A percentile compares a stretch with the other conserved stretches of the same genome.
These are phyloP conservation scores for Xylaria sp. DNA, from an alignment of 2,329 filamentous ascomycete genomes.

Conservation along the genomic window DNA sequence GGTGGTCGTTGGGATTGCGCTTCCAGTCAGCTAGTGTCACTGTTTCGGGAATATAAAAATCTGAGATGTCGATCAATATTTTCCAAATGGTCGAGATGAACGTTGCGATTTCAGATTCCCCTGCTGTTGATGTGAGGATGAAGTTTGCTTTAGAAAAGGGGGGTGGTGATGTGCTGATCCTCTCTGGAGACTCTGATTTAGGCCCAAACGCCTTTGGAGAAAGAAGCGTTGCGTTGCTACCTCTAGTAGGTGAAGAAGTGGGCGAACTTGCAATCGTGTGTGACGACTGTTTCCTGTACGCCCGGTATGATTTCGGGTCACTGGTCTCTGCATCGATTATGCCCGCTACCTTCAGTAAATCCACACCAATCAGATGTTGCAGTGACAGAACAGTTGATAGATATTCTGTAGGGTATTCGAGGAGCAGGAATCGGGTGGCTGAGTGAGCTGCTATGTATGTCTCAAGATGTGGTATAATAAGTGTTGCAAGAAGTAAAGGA, in stretches of 20 bases:
- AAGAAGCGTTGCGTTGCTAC: conserved; percentile 32
- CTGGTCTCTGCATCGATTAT: conserved; percentile 60
- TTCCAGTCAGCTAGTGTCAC: conserved; percentile 15
- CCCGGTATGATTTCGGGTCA: conserved; percentile 43
- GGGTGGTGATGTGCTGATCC: conserved; percentile 38
- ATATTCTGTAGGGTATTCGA: conserved; percentile 68
- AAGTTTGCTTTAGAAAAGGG: conserved; percentile 65
- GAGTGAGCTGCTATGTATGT: conserved; percentile 65
- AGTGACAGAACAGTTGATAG: conserved; percentile 66
- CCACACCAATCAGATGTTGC: conserved; percentile 65
- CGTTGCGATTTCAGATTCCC: conserved; percentile 61
- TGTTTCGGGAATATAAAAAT: conserved; percentile 58
- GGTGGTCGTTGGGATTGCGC: conserved; percentile 18
- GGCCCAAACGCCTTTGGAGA: conserved; percentile 28
- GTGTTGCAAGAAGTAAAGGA: conserved; percentile 64
- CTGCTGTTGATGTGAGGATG: conserved; percentile 65
- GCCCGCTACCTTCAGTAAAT: conserved; percentile 68
- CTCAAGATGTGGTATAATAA: conserved; percentile 70
- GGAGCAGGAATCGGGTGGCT: conserved; percentile 64
- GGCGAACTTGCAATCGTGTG: conserved; percentile 37
- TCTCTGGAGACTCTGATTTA: conserved; percentile 1
- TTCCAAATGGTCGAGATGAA: conserved; percentile 65
- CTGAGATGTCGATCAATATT: conserved; percentile 57
- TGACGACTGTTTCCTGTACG: conserved; percentile 26
- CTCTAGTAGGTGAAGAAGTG: conserved; percentile 39